phyloP scores from a whole-genome alignment of 768 basidiomycete species.

The Tulasnella sp. region DNA sequence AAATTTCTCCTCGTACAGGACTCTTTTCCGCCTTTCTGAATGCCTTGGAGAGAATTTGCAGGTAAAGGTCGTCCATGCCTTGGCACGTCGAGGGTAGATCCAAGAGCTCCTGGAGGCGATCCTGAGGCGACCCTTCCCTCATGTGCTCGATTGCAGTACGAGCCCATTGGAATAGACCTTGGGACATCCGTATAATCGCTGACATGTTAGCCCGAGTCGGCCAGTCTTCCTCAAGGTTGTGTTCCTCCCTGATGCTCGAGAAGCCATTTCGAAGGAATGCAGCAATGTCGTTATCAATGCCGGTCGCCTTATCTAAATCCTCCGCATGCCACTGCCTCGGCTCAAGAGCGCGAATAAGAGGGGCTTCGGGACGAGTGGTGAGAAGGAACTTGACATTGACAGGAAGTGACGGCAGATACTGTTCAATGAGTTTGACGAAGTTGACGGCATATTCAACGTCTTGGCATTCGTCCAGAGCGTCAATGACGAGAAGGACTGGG shows the following conservation, averaged over 20 bases:
- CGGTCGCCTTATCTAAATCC: not conserved
- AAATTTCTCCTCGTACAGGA: no score
- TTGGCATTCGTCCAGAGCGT: not conserved
- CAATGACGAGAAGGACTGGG: not conserved
- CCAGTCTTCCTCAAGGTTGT: not conserved
- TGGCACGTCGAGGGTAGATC: no score
- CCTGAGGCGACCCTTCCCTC: not conserved
- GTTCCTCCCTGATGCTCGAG: not conserved
- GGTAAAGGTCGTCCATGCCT: no score
- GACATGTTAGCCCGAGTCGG: not conserved
- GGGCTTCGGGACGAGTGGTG: not conserved
- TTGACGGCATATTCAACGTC: not conserved
- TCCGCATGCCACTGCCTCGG: not conserved
- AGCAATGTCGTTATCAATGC: not conserved
- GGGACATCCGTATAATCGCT: not conserved
- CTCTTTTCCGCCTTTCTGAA: no score
- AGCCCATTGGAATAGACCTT: not conserved
- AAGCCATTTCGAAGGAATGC: not conserved
- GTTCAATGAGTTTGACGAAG: not conserved
- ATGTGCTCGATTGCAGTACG: not conserved
- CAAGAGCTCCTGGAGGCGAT: no score
- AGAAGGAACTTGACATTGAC: not conserved
- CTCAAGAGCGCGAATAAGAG: not conserved
- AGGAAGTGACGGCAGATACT: not conserved
- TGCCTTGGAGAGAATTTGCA: no score